These are phyloP conservation scores for Tolypocladium ovalisporum DNA, from an alignment of 2,329 filamentous ascomycete genomes.

Conservation along the genomic window DNA sequence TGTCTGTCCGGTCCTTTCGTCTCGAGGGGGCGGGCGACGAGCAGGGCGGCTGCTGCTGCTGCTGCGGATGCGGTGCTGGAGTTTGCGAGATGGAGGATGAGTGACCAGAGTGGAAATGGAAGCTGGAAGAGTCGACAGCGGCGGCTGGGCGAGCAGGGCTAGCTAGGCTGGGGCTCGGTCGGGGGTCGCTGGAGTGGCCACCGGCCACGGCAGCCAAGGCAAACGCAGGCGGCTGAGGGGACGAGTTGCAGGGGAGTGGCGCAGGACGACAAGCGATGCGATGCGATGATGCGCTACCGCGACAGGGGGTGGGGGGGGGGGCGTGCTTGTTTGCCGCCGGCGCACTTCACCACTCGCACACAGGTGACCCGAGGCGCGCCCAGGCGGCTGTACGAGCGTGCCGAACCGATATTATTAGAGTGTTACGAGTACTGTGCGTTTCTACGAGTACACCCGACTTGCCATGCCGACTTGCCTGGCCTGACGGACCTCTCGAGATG, in stretches of 20 bases:
- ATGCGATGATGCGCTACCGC: conserved; percentile 1
- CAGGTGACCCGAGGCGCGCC: neutral
- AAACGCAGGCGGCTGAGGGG: neutral
- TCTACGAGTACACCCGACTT: neutral
- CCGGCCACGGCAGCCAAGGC: neutral
- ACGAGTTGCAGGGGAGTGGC: neutral
- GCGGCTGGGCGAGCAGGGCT: neutral
- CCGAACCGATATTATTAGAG: neutral
- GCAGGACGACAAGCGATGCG: neutral
- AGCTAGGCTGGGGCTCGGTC: neutral
- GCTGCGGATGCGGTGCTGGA: neutral
- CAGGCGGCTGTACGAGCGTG: neutral
- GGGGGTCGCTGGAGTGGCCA: neutral
- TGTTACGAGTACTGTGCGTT: neutral
- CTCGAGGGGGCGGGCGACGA: neutral
- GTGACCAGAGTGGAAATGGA: neutral
- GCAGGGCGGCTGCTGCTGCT: neutral
- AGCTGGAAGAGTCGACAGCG: neutral
- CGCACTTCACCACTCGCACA: neutral
- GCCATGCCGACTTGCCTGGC: neutral
- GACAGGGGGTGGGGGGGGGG: neutral
- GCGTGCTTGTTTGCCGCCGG: neutral
- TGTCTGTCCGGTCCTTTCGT: neutral
- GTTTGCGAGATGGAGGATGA: neutral
- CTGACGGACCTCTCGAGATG: neutral